Evolutionary conservation across 2,329 filamentous ascomycete genomes (phyloP).

Genomic region (Trichoderma brevicompactum): DNA sequence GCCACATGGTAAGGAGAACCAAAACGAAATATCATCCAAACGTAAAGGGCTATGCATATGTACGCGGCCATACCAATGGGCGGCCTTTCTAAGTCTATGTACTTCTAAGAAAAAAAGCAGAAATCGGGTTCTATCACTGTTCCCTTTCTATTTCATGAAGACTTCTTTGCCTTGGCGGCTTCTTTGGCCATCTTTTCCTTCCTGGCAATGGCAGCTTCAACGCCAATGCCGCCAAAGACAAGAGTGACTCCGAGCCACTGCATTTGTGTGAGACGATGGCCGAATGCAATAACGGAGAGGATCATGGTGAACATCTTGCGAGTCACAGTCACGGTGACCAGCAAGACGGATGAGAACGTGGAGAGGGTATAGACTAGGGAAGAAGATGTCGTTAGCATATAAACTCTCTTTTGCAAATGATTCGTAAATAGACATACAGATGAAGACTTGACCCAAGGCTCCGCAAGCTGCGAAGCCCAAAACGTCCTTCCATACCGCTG

Average conservation of each 20-base stretch:
- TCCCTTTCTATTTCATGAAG: constrained; percentile 31
- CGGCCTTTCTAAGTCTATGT: constrained; percentile 11
- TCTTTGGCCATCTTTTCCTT: constrained; percentile 84
- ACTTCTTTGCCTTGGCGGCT: constrained; percentile 57
- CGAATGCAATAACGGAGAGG: constrained; percentile 91
- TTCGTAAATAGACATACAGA: constrained; percentile 61
- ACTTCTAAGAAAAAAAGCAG: not conserved
- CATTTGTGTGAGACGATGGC: constrained; percentile 81
- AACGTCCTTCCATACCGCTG: constrained; percentile 82
- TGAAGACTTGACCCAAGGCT: constrained; percentile 93
- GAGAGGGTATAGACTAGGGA: constrained; percentile 80
- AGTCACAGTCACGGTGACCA: constrained; percentile 96
- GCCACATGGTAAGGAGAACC: not conserved
- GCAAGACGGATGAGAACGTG: constrained; percentile 85
- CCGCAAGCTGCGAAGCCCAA: constrained; percentile 88
- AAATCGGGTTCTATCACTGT: not conserved
- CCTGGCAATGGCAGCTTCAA: constrained; percentile 81
- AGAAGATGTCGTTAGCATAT: not conserved
- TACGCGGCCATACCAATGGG: not conserved
- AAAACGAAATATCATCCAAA: not conserved
- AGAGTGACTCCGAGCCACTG: constrained; percentile 92
- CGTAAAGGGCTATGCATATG: constrained; percentile 2
- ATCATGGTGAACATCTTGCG: constrained; percentile 99
- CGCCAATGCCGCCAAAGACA: constrained; percentile 93
- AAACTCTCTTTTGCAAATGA: not conserved